Base-by-base conservation (phyloP, 352 stramenopile species). In the Pythium aphanidermatum region DNA sequence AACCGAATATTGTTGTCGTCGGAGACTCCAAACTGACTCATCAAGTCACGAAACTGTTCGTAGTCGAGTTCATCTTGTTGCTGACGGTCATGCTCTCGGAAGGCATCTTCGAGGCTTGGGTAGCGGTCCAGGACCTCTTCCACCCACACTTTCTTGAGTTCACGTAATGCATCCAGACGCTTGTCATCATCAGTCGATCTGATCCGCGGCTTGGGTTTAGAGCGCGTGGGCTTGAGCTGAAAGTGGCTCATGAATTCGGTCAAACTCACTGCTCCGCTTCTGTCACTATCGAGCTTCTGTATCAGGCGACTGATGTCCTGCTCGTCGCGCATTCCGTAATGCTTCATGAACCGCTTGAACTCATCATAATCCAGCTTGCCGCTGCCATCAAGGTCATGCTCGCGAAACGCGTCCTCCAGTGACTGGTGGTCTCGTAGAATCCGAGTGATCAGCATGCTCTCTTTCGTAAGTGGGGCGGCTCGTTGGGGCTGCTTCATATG, bases 121-220 rank as follows among this genome's bases (percentile, higher is more conserved):
- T 83, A 58, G 2, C 61, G 48, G 2, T 54, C 35, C 31, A 84
- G 51, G 11, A 69, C 68, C 16, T 60, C 36, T 16, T 79, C 58
- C 25, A 85, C 65, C 54, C 72, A 84, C 23, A 63, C 45, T 8
- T 72, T n/a, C 12, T 85, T 75, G 53, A 79, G 64, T 32, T 83
- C 68, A 0, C 63, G 58, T 7, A 85, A 39, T 17, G 37, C 41
- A 5, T 16, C 58, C 5, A 75, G n/a, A 16, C 46, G 38, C 12
- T 63, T 65, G 20, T 45, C 23, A 12, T 63, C 58, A n/a, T 37
- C 25, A 2, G 63, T 19, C 33, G 46, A 7, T 23, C 43, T 60
- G n/a, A 39, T 55, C 4, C 46, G 42, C 32, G 24, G 27, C 6
- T 29, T 46, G 19, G 46, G 38, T 11, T 38, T 24, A 14, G 46